A percentile compares a stretch with the other conserved stretches of the same genome.
These are phyloP conservation scores for Royoungia palumana DNA, from an alignment of 768 basidiomycete species.

Conservation along the genomic window DNA sequence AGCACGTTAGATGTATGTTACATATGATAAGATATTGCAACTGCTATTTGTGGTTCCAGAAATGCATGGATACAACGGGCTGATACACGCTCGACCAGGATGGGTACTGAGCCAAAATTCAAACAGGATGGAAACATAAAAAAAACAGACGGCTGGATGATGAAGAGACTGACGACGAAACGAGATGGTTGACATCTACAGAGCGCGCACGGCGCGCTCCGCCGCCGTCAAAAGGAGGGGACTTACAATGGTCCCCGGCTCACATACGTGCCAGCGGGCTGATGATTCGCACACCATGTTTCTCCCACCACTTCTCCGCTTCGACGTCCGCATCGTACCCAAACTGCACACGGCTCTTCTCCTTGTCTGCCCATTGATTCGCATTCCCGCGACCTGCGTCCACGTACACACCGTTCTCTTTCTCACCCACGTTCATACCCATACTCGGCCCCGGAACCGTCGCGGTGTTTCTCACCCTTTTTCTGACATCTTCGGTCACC, in stretches of 20 bases:
- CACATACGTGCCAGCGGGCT: conserved; percentile 15
- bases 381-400: conserved; percentile 32
- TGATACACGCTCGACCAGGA: too few species aligned
- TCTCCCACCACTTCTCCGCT: conserved; percentile 49
- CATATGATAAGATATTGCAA: too few species aligned
- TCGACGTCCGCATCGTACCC: conserved; percentile 52
- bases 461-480: conserved; percentile 10
- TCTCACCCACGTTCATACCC: not conserved
- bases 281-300: conserved; percentile 24
- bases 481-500: conserved; percentile 10
- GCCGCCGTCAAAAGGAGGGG: too few species aligned
- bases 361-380: conserved; percentile 59
- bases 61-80: too few species aligned
- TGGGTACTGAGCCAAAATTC: too few species aligned
- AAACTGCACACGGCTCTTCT: conserved; percentile 46
- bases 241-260: not conserved
- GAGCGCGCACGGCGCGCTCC: too few species aligned
- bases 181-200: too few species aligned
- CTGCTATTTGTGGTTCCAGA: too few species aligned
- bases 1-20: too few species aligned
- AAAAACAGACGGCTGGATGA: too few species aligned
- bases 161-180: too few species aligned
- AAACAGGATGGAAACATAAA: too few species aligned
- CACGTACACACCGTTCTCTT: not conserved
- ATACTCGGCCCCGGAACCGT: not conserved